Base-by-base conservation (phyloP, 257 asterid genomes). In the Penstemon newberryi region DNA sequence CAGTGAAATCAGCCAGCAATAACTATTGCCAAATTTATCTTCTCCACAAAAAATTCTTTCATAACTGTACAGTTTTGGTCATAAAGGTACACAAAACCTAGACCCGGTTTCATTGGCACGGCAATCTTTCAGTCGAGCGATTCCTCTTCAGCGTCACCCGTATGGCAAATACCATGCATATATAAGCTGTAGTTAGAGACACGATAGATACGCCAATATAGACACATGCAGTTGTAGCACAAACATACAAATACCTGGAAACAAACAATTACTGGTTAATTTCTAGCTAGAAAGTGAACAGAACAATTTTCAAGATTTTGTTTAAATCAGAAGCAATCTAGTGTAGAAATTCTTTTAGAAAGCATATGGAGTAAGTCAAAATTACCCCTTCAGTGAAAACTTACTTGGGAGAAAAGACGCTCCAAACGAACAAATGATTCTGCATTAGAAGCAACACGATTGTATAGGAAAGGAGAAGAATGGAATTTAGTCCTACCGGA, bases 381-480 rank as follows among this genome's bases (percentile, higher is more conserved):
- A 15, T 45, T 39, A 38, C 19, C 40, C 8, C 6, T 53, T 4
- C 5, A 57, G 52, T 8, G 52, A 41, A 37, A 56, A 72, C 95
- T 87, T 85, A 92, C 98, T 92, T 92, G 4, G 98, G 98, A 57
- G 98, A 89, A 70, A 89, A 92, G 75, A 92, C 98, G 10, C 98
- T 92, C 98, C 98, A 92, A 56, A 92, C 85, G 37, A 92, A 92
- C 45, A 89, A 85, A 75, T 92, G 98, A 75, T 86, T 87, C 86
- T 95, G 79, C 98, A 89, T 92, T 52, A 86, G 78, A 49, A 92
- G 82, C 88, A 92, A 72, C 3, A 87, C 74, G 51, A 78, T 52
- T 12, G 96, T 89, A 78, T 89, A 89, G 0, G 95, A 88, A 3
- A 86, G 73, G 73, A 92, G 85, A 55, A 92, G 65, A 44, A 87